Evolutionary conservation across 768 basidiomycete genomes (phyloP).

Genomic region (Chiua virens): DNA sequence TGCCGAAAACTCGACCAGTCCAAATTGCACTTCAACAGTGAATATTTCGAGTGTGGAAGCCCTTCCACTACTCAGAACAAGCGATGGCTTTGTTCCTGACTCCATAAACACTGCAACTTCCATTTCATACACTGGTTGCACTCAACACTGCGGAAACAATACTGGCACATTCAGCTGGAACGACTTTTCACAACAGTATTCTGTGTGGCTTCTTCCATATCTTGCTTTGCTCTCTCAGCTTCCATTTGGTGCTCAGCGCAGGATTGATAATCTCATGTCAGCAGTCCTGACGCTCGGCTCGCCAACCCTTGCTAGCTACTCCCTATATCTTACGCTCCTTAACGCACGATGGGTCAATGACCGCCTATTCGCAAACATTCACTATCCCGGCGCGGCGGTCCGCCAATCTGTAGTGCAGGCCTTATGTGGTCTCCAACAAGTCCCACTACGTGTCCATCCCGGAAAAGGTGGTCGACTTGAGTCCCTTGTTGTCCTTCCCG

Average conservation of each 20-base stretch:
- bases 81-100: not conserved
- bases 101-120: not conserved
- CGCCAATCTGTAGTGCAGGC: constrained; percentile 29
- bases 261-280: constrained; percentile 41
- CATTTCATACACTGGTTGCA: constrained; percentile 7
- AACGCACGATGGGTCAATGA: constrained; percentile 42
- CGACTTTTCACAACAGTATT: constrained; percentile 35
- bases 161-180: constrained; percentile 17
- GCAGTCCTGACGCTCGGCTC: constrained; percentile 45
- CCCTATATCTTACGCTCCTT: constrained; percentile 42
- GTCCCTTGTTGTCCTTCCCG: constrained; percentile 42
- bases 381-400: constrained; percentile 18
- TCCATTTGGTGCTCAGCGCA: constrained; percentile 42
- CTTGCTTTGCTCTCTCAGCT: constrained; percentile 48
- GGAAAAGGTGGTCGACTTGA: constrained; percentile 30
- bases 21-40: constrained; percentile 1
- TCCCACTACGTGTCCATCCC: constrained; percentile 34
- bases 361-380: constrained; percentile 29
- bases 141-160: constrained; percentile 3
- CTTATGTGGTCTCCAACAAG: constrained; percentile 43
- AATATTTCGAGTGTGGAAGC: constrained; percentile 5
- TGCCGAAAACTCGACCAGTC: not conserved
- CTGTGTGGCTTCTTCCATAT: constrained; percentile 48
- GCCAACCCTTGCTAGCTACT: constrained; percentile 46
- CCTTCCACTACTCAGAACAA: constrained; percentile 12